phyloP scores from a whole-genome alignment of 441 rosid genomes.

The Omphalea diandra region DNA sequence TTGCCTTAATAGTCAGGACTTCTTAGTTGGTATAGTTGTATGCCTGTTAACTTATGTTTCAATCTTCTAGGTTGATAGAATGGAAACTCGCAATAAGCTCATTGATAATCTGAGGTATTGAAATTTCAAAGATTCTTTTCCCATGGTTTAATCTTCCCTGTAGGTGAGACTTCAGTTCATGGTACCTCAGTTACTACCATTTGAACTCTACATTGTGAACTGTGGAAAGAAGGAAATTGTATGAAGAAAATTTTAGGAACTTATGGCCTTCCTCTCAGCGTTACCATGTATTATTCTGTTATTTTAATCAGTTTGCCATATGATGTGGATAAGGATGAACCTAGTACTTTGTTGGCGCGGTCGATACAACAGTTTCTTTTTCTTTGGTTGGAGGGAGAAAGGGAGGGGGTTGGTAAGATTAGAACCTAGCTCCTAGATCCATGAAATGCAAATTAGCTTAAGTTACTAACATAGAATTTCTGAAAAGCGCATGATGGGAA shows the following conservation, averaged over 20 bases:
- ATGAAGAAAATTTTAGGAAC: not conserved
- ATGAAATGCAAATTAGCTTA: not conserved
- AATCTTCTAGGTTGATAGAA: conserved; percentile 6
- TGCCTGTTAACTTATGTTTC: too few species aligned
- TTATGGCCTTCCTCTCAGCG: not conserved
- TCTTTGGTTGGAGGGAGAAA: too few species aligned
- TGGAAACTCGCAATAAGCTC: not conserved
- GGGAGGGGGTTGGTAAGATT: not conserved
- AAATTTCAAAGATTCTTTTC: not conserved
- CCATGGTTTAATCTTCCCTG: not conserved
- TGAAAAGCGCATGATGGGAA: too few species aligned
- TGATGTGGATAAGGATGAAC: not conserved
- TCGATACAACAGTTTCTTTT: not conserved
- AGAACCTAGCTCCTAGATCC: not conserved
- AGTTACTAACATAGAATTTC: not conserved
- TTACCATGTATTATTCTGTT: not conserved
- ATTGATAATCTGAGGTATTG: not conserved
- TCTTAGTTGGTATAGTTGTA: too few species aligned
- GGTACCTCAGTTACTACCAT: not conserved
- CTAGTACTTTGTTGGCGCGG: not conserved
- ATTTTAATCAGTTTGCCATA: not conserved
- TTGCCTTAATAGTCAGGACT: too few species aligned
- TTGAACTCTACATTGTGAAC: not conserved
- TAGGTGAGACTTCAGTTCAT: not conserved
- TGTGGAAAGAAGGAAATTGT: not conserved